Base-by-base conservation (phyloP, 768 basidiomycete genomes). In the Boletus pseudo-olivaceus region DNA sequence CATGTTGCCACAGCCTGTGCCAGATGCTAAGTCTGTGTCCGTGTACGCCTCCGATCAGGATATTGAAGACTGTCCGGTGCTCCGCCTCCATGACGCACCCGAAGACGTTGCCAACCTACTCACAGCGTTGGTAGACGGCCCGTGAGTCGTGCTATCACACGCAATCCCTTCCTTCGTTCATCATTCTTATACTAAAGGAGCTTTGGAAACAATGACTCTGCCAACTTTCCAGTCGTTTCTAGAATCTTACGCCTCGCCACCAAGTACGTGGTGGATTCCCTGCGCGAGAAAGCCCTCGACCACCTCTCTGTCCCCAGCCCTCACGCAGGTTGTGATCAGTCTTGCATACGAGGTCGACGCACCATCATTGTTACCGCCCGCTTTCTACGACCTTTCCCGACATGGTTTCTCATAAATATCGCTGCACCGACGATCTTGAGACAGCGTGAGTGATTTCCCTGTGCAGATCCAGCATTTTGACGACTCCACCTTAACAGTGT, bases 371-470 rank as follows among this genome's bases (percentile, higher is more conserved):
- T 74, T 91, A 5, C 81, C 85, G 7, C 72, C 87, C n/a, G 87
- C 89, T 0, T 88, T 91, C 65, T 91, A 90, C 68, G 88, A 90
- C 63, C 80, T 91, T 12, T 87, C 85, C 37, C 81, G 87, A 19
- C 83, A 84, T 67, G 76, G 83, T 6, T 87, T 80, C 62, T 69
- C 81, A 2, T 83, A 88, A 63, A 86, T 90, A 46, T 87, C 23
- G 23, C 23, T 4, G 23, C 4, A 23, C 23, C 23, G 23, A 23
- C 23, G 23, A 23, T 23, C 23, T 23, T 23, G 23, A 35, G 19
- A 35, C 20, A 34, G 53, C 41, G 37, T 55, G 42, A 55, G 35
- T 20, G 23, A 7, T 55, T 55, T 55, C 53, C 35, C 54, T 19
- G 29, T 15, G 43, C 33, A 15, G 10, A 55, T 27, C 19, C 54